phyloP scores from a whole-genome alignment of 495 filamentous ascomycete species.

The Neurospora sp. region DNA sequence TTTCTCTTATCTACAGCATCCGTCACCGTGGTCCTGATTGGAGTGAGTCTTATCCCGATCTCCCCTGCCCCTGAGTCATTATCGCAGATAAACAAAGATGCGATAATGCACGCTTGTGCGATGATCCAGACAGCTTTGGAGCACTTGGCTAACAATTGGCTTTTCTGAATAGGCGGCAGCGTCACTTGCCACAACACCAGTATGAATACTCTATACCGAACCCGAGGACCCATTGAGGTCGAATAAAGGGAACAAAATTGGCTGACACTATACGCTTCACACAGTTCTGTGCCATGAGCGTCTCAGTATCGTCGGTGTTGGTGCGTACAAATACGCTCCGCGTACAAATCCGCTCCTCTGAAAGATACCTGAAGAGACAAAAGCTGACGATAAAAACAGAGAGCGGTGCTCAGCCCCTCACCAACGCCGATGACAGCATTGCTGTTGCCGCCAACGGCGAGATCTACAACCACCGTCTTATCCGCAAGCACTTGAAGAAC shows the following conservation, averaged over 20 bases:
- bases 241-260: neutral
- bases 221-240: neutral
- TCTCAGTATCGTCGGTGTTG: conserved; percentile 94
- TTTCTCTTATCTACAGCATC: conserved; percentile 48
- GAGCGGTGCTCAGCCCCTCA: conserved; percentile 86
- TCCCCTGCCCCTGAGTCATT: conserved; percentile 11
- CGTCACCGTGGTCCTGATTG: conserved; percentile 97
- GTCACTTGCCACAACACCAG: conserved; percentile 81
- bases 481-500: conserved; percentile 71
- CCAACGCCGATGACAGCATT: conserved; percentile 80
- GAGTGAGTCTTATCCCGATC: conserved; percentile 54
- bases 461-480: conserved; percentile 96
- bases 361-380: neutral
- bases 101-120: conserved; percentile 6
- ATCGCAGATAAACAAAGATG: conserved; percentile 2
- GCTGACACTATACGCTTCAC: conserved; percentile 12
- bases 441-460: conserved; percentile 97
- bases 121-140: neutral
- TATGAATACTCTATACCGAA: conserved; percentile 27
- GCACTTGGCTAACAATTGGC: conserved; percentile 9
- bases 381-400: conserved; percentile 20
- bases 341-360: neutral
- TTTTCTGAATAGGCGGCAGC: conserved; percentile 60
- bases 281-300: conserved; percentile 94
- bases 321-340: neutral